Base-by-base conservation (phyloP, 169 alveolate species). In the Plasmodium chabaudi region DNA sequence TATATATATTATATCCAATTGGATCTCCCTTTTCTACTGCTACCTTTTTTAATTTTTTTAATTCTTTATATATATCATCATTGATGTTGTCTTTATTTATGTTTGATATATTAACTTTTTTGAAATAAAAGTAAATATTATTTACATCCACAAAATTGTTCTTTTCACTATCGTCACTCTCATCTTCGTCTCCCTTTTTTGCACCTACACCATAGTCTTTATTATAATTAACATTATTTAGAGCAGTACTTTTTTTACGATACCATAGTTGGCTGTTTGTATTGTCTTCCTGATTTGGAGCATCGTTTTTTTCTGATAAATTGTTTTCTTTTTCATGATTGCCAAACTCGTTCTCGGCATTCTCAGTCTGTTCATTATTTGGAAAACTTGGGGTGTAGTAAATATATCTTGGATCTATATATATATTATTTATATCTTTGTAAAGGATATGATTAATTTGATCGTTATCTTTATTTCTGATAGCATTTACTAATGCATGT, bases 71-170 rank as follows among this genome's bases (percentile, higher is more conserved):
- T 59, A 86, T 86, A 63, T 86, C 91, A 15, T 59, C 74, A 57
- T 86, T 86, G 21, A 86, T 86, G 27, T 86, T 86, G 19, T 69
- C 91, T 53, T 86, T 86, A 71, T 86, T 86, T 59, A 86, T 86
- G 15, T 86, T 86, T 9, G 87, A 70, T 5, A 86, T 86, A 57
- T 86, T 86, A 0, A 86, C 75, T n/a, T 86, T 86, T 86, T 86
- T 86, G n/a, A 86, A 86, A 70, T 86, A 86, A 71, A 70, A 70
- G 46, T 86, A 86, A 6, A 70, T 71, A 49, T 86, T 86, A 53
- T 86, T 86, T 23, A 86, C 7, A 70, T 86, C 91, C 1, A 86
- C 69, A 60, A 86, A 86, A 10, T 57, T 19, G 0, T 68, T 64
- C 12, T 70, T 2, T 39, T 42, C 15, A 12, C 15, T 15, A 2